A percentile compares a stretch with the other conserved stretches of the same genome.
Conservation (phyloP, 2,329 filamentous ascomycete species). For the Neocucurbitaria cava region DNA sequence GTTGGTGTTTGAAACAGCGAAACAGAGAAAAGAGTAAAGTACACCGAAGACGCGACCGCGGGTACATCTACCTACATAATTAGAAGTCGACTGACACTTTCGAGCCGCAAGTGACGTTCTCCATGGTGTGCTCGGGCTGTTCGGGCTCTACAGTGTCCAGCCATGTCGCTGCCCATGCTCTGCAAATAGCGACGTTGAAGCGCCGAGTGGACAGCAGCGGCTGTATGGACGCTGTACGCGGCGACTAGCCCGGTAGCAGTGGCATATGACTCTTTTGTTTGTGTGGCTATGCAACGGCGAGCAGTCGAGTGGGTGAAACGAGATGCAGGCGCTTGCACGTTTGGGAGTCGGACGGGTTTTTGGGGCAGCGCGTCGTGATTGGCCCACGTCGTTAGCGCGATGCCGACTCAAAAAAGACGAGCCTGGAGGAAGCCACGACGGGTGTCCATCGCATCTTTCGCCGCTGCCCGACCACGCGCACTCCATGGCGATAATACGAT, state of each 20-base stretch:
- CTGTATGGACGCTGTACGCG: conserved; percentile 22
- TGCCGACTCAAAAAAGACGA: conserved; percentile 28
- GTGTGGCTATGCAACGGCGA: conserved; percentile 40
- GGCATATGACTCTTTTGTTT: conserved; percentile 30
- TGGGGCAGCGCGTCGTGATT: conserved; percentile 37
- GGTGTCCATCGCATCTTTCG: conserved; percentile 11
- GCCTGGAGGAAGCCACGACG: conserved; percentile 21
- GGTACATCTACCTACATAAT: conserved; percentile 28
- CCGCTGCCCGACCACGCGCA: conserved; percentile 13
- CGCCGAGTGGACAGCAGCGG: conserved; percentile 43
- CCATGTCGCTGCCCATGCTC: conserved; percentile 25
- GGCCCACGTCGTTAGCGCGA: conserved; percentile 31
- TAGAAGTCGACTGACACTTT: conserved; percentile 11
- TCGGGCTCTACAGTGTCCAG: conserved; percentile 16
- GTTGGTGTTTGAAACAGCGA: conserved; percentile 2
- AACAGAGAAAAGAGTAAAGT: conserved; percentile 9
- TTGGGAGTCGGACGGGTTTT: conserved; percentile 22
- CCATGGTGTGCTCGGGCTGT: conserved; percentile 11
- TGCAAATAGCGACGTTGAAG: conserved; percentile 39
- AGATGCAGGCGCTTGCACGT: conserved; percentile 38
- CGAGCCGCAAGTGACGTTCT: conserved; percentile 19
- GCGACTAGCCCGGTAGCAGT: conserved; percentile 30
- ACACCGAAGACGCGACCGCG: conserved; percentile 4
- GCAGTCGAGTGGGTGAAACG: conserved; percentile 38
- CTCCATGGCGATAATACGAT: conserved; percentile 44